Base-by-base conservation (phyloP, 805 yeast species). In the Metschnikowia corniflorae region DNA sequence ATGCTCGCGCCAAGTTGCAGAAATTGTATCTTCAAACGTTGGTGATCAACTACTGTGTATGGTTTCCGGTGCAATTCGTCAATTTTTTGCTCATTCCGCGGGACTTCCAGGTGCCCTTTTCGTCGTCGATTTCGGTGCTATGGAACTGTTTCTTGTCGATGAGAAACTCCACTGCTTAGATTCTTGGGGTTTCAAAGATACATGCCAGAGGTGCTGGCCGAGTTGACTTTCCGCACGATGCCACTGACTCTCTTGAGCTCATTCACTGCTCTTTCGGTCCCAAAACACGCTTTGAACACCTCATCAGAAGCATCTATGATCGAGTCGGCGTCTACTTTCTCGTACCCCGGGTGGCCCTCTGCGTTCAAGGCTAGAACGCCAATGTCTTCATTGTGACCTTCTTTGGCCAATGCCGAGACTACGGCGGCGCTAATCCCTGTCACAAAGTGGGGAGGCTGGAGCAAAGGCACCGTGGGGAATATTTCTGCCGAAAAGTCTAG, bases 111-210 rank as follows among this genome's bases (percentile, higher is more conserved):
- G 95, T 91, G 5, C 96, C 97, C 0, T 91, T 93, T 57, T 81
- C 94, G 37, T 82, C 93, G 7, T 85, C 63, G 14, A 68, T 93
- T 5, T 91, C 95, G 19, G 94, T 91, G 14, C 64, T 91, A 24
- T 91, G 98, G 97, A 91, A 93, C 56, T 88, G 96, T 36, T 89
- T 84, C 63, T 65, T 91, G 33, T 87, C 95, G 0, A 78, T 86
- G 74, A 70, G 85, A 51, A 86, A 86, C 43, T 60, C 69, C 6
- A 23, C 33, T 13, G 29, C 39, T 2, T 33, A 17, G 26, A 13
- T 15, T 16, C 20, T 10, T 27, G 18, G 7, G 10, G 15, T 13
- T 24, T 22, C 27, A 53, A 8, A 54, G 40, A 33, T 55, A 56
- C 59, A 56, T 51, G 3, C 61, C 60, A 1, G 60, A 53, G 20